A percentile compares a stretch with the other conserved stretches of the same genome.
Conservation (phyloP, 352 stramenopile genomes). For the Globisporangium parvum region DNA sequence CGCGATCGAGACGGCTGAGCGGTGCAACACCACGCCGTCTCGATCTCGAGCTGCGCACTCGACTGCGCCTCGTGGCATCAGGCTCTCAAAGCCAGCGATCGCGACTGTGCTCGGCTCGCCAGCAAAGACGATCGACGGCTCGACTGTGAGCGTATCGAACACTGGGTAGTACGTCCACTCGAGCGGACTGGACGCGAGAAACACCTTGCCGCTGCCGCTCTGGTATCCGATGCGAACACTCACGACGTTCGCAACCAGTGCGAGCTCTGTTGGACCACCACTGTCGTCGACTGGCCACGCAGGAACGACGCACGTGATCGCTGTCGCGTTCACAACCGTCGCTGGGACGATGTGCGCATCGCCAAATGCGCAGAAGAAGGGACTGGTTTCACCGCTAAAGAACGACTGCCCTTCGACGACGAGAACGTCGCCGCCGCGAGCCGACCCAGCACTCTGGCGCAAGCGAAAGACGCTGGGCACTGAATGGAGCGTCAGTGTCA, state of each 20-base stretch:
- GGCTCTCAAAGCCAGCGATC: constrained; percentile 3
- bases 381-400: constrained; percentile 7
- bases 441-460: constrained; percentile 16
- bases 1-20: neutral
- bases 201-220: neutral
- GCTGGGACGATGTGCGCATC: neutral
- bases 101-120: neutral
- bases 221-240: neutral
- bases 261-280: neutral
- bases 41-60: constrained; percentile 2
- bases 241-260: neutral
- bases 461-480: constrained; percentile 8
- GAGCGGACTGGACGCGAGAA: constrained; percentile 1
- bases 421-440: constrained; percentile 25
- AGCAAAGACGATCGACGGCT: constrained; percentile 1
- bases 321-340: constrained; percentile 12
- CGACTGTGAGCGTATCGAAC: neutral
- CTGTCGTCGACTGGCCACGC: constrained; percentile 10
- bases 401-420: constrained; percentile 19
- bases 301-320: constrained; percentile 19
- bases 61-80: neutral
- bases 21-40: neutral
- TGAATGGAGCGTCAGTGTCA: constrained; percentile 17
- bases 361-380: constrained; percentile 22
- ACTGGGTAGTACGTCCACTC: constrained; percentile 8